Conservation (phyloP, 331 rosid species). For the Pyrus hybrid region DNA sequence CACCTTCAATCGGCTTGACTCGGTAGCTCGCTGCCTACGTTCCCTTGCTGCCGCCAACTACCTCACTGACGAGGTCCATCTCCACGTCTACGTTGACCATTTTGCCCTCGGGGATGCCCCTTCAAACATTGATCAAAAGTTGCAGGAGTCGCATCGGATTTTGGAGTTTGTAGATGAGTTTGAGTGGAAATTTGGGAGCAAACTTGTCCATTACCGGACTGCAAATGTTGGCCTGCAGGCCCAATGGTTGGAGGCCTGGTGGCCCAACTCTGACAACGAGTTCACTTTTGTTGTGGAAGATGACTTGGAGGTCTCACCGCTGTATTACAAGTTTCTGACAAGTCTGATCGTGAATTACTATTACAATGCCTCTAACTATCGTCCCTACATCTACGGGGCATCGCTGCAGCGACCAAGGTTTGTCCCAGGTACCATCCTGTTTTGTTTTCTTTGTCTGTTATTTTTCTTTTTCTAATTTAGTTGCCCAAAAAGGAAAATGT, state of each 20-base stretch:
- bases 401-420: conserved; percentile 95
- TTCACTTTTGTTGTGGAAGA: conserved; percentile 80
- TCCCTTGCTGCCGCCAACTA: conserved; percentile 76
- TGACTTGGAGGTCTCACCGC: conserved; percentile 82
- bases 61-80: conserved; percentile 63
- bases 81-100: conserved; percentile 71
- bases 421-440: conserved; percentile 75
- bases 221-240: conserved; percentile 75
- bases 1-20: conserved; percentile 60
- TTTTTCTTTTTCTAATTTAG: not conserved
- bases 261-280: conserved; percentile 79
- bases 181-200: conserved; percentile 68
- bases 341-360: conserved; percentile 64
- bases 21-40: conserved; percentile 76
- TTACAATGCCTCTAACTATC: conserved; percentile 61
- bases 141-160: conserved; percentile 47
- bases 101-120: conserved; percentile 18
- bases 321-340: conserved; percentile 66
- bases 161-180: conserved; percentile 59
- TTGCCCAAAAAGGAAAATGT: not conserved
- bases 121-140: conserved; percentile 16
- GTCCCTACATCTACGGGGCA: conserved; percentile 73
- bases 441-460: not conserved
- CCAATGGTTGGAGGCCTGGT: conserved; percentile 99
- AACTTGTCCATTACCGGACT: conserved; percentile 68